Percentiles rank a stretch among this genome's conserved stretches.
Evolutionary conservation across 2,329 filamentous ascomycete species (phyloP).

Genomic region (Hypoxylon sp.): DNA sequence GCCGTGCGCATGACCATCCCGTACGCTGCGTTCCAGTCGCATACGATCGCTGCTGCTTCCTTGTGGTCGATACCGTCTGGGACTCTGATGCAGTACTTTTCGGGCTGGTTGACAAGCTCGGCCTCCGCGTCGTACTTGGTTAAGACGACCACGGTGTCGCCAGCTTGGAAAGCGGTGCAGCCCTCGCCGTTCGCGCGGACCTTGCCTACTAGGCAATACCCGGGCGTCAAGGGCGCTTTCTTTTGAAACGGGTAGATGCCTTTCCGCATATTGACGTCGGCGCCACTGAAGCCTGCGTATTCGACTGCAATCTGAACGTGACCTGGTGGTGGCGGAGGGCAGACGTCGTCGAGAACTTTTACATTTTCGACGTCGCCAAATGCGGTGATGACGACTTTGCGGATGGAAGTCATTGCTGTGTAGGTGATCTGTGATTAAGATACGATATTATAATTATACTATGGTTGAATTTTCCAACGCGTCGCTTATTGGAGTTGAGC

Average conservation of each 20-base stretch:
- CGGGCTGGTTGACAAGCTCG: constrained; percentile 59
- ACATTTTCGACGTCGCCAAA: constrained; percentile 57
- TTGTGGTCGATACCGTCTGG: constrained; percentile 57
- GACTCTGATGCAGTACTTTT: constrained; percentile 60
- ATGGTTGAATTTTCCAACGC: neutral
- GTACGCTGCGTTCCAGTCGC: constrained; percentile 62
- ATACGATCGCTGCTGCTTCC: constrained; percentile 56
- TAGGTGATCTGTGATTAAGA: neutral
- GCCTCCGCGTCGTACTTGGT: constrained; percentile 60
- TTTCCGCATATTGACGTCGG: constrained; percentile 63
- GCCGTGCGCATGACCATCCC: constrained; percentile 54
- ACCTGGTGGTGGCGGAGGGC: constrained; percentile 53
- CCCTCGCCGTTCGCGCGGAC: constrained; percentile 56
- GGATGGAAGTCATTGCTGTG: constrained; percentile 50
- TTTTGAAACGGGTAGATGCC: constrained; percentile 62
- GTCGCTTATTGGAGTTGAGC: neutral
- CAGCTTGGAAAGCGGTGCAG: constrained; percentile 50
- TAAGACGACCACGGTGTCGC: constrained; percentile 54
- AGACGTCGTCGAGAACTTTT: constrained; percentile 52
- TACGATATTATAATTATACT: neutral
- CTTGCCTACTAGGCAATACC: constrained; percentile 62
- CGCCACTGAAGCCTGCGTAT: constrained; percentile 62
- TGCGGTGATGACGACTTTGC: constrained; percentile 58
- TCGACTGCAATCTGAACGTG: constrained; percentile 60
- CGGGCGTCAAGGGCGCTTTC: constrained; percentile 61